phyloP scores from a whole-genome alignment of 1,284 basidiomycete species.

The Caloboletus inedulis region DNA sequence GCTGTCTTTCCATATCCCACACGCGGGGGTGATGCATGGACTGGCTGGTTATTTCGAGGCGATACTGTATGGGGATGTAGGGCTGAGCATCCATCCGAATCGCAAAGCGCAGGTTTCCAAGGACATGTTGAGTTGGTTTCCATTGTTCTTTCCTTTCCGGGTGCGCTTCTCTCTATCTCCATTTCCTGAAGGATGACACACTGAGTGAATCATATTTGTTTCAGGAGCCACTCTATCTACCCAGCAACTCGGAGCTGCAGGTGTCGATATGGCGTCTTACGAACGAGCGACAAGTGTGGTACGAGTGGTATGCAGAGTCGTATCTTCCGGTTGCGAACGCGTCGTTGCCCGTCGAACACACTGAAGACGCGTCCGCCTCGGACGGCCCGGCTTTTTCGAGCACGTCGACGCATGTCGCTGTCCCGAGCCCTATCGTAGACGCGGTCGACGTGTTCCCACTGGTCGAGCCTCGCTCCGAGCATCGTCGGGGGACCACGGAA shows the following conservation, averaged over 20 bases:
- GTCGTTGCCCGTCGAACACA: conserved; percentile 16
- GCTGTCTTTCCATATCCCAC: conserved; percentile 89
- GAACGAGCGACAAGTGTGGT: conserved; percentile 89
- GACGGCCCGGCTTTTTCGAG: conserved; percentile 32
- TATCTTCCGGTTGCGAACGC: conserved; percentile 65
- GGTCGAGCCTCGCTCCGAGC: conserved; percentile 16
- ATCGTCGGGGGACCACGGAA: conserved; percentile 17
- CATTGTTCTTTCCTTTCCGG: conserved; percentile 92
- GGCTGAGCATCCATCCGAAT: conserved; percentile 92
- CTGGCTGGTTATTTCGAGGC: conserved; percentile 98
- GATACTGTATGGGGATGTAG: conserved; percentile 84
- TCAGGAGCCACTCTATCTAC: conserved; percentile 90
- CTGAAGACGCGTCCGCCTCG: conserved; percentile 9
- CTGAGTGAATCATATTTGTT: conserved; percentile 5
- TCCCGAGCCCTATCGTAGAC: conserved; percentile 61
- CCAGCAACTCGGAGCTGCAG: conserved; percentile 87
- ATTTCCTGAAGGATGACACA: not conserved
- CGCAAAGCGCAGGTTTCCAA: conserved; percentile 79
- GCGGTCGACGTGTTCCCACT: conserved; percentile 45
- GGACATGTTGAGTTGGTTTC: conserved; percentile 99
- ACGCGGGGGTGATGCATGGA: conserved; percentile 95
- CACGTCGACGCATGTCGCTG: conserved; percentile 45
- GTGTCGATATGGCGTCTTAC: conserved; percentile 95
- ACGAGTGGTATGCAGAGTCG: conserved; percentile 96
- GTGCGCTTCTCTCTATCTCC: conserved; percentile 39